Conservation (phyloP, 2,329 filamentous ascomycete genomes). For the Penicillium polonicum region DNA sequence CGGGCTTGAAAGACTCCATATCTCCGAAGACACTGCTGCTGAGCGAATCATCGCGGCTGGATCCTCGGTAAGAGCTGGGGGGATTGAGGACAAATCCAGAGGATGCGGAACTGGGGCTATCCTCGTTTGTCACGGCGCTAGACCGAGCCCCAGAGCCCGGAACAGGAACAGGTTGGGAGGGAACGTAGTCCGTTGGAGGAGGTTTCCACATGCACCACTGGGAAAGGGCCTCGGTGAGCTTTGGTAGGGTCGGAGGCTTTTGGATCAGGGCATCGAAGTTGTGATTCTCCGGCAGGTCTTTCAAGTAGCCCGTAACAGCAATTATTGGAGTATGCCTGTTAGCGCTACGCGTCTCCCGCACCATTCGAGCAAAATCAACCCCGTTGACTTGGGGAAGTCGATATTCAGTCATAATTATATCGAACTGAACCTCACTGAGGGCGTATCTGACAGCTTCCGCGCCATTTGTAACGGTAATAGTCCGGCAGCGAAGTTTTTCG, state of each 20-base stretch:
- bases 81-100: constrained; percentile 67
- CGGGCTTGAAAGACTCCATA: constrained; percentile 71
- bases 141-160: constrained; percentile 64
- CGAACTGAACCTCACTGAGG: constrained; percentile 96
- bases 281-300: constrained; percentile 90
- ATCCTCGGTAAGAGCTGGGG: constrained; percentile 74
- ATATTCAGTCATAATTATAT: constrained; percentile 98
- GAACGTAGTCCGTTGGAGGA: constrained; percentile 58
- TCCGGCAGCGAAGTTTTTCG: constrained; percentile 91
- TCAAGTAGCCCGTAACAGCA: constrained; percentile 95
- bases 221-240: constrained; percentile 83
- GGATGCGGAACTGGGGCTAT: constrained; percentile 80
- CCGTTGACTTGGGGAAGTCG: constrained; percentile 93
- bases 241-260: constrained; percentile 91
- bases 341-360: constrained; percentile 91
- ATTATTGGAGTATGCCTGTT: constrained; percentile 95
- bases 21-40: constrained; percentile 82
- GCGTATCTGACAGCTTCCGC: constrained; percentile 90
- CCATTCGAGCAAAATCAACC: constrained; percentile 94
- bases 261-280: constrained; percentile 95
- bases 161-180: constrained; percentile 58
- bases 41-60: constrained; percentile 84
- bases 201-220: constrained; percentile 92
- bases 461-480: constrained; percentile 85
- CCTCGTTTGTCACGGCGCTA: constrained; percentile 63